phyloP scores from a whole-genome alignment of 208 protist genomes.

The Trypanosoma melophagium region DNA sequence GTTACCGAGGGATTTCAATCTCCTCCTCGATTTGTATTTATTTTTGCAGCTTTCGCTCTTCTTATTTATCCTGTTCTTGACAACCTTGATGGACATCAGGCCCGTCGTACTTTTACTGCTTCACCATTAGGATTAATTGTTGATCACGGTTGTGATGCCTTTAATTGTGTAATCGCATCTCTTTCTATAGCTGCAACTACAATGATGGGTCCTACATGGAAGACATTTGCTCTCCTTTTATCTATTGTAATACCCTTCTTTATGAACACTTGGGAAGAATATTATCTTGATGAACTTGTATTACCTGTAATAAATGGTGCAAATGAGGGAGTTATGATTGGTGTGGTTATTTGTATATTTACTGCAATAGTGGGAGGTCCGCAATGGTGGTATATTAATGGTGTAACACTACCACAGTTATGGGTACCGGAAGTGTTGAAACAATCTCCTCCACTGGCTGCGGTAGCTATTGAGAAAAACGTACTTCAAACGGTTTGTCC shows the following conservation, averaged over 20 bases:
- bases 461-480: conserved; percentile 36
- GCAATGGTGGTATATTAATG: conserved; percentile 69
- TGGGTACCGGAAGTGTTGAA: conserved; percentile 51
- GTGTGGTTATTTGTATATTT: conserved; percentile 57
- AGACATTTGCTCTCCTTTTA: conserved; percentile 57
- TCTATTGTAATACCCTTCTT: conserved; percentile 67
- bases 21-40: conserved; percentile 72
- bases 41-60: conserved; percentile 48
- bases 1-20: conserved; percentile 31
- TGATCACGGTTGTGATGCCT: conserved; percentile 92
- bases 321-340: conserved; percentile 84
- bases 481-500: conserved; percentile 46
- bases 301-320: conserved; percentile 90
- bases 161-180: conserved; percentile 73
- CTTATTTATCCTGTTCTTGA: conserved; percentile 91
- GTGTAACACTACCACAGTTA: conserved; percentile 39
- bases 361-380: conserved; percentile 65
- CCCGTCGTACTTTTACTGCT: conserved; percentile 81
- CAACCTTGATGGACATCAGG: conserved; percentile 94
- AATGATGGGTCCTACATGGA: conserved; percentile 65
- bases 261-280: conserved; percentile 90
- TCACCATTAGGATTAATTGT: conserved; percentile 94
- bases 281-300: conserved; percentile 81
- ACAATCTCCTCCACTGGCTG: conserved; percentile 50
- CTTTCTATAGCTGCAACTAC: conserved; percentile 53